A percentile compares a stretch with the other conserved stretches of the same genome.
Conservation (phyloP, 768 basidiomycete species). For the Trichaptum fuscoviolaceum region DNA sequence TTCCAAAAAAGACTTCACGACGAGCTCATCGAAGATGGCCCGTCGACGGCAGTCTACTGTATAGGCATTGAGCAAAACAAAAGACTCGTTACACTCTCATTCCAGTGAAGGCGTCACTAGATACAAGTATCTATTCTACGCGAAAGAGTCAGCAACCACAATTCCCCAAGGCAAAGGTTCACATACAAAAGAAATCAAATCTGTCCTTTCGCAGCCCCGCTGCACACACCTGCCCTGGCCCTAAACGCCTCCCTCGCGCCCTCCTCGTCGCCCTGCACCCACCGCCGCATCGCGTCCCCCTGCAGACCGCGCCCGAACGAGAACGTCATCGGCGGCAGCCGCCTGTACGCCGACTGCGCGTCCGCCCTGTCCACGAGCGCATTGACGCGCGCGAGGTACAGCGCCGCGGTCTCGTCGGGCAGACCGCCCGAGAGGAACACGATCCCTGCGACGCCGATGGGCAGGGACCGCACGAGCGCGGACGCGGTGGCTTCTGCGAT, state of each 20-base stretch:
- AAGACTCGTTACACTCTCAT: too few species aligned
- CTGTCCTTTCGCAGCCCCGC: slow-evolving; percentile 35
- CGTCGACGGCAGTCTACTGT: too few species aligned
- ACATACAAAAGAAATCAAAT: background rate
- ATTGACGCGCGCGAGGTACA: slow-evolving; percentile 35
- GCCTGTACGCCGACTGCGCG: slow-evolving; percentile 29
- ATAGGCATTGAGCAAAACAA: too few species aligned
- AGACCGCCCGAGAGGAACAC: slow-evolving; percentile 48
- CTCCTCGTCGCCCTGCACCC: slow-evolving; percentile 40
- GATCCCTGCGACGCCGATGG: slow-evolving; percentile 41
- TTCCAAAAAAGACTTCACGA: too few species aligned
- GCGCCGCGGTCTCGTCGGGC: slow-evolving; percentile 33
- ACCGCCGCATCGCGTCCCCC: slow-evolving; percentile 41
- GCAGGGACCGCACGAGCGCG: slow-evolving; percentile 39
- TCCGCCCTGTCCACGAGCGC: slow-evolving; percentile 4
- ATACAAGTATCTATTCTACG: too few species aligned
- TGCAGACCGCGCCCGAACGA: slow-evolving; percentile 48
- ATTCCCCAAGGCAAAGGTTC: too few species aligned
- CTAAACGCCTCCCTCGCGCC: slow-evolving; percentile 35
- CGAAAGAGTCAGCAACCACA: too few species aligned
- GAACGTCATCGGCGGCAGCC: slow-evolving; percentile 42
- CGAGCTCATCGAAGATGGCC: too few species aligned
- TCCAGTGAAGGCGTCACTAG: too few species aligned
- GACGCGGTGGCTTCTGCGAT: slow-evolving; percentile 43
- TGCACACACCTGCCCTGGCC: slow-evolving; percentile 39